Conservation (phyloP, 805 yeast genomes). For the Cyberlindnera americana region DNA sequence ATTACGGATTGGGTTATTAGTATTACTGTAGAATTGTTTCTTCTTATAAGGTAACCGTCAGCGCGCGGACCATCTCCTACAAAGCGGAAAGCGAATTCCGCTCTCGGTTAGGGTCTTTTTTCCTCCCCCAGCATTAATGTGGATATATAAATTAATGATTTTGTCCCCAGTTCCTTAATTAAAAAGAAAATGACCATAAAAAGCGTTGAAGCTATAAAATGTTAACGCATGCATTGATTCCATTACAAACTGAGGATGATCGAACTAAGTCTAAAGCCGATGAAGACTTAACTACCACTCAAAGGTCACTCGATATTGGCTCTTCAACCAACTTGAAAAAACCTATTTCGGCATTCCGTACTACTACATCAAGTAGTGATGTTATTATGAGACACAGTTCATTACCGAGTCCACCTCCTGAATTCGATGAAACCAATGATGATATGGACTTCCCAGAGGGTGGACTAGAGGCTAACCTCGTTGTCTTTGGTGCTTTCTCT, state of each 20-base stretch:
- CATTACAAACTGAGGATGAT: neutral
- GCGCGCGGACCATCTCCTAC: neutral
- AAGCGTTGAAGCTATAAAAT: no score
- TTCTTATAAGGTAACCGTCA: neutral
- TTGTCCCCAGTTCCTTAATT: no score
- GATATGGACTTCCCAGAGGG: conserved; percentile 46
- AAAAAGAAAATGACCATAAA: no score
- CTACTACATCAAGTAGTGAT: neutral
- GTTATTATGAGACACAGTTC: neutral
- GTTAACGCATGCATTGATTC: no score
- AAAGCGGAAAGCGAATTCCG: conserved; percentile 1
- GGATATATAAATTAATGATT: no score
- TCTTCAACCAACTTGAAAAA: conserved; percentile 3
- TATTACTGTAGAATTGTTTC: neutral
- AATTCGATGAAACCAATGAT: neutral
- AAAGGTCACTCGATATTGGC: neutral
- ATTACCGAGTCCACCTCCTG: neutral
- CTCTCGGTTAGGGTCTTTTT: neutral
- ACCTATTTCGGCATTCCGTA: neutral
- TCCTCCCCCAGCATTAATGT: no score
- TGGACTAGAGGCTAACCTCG: conserved; percentile 37
- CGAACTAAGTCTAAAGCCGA: conserved; percentile 2
- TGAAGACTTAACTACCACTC: neutral
- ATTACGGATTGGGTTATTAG: conserved; percentile 1
- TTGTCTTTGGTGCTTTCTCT: conserved; percentile 43